Evolutionary conservation across 108 stramenopile species (phyloP).

Genomic region (Fragilariopsis cylindrus): DNA sequence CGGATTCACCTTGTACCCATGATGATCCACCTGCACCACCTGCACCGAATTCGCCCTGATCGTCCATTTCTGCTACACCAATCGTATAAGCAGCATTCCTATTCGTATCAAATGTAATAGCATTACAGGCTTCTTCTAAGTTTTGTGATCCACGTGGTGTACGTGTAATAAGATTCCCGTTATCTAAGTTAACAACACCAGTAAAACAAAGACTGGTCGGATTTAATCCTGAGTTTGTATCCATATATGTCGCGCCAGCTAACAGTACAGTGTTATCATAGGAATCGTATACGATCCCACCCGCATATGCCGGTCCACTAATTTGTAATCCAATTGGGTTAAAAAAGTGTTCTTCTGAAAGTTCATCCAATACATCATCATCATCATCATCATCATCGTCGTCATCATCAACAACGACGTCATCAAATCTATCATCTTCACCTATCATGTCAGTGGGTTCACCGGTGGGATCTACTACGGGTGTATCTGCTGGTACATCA

Average conservation of each 20-base stretch:
- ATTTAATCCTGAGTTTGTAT: background rate
- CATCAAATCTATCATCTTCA: too few species aligned
- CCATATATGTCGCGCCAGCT: conserved; percentile 24
- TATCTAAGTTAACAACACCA: conserved; percentile 16
- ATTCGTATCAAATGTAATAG: conserved; percentile 20
- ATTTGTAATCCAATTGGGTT: conserved; percentile 23
- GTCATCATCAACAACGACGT: too few species aligned
- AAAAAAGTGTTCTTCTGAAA: background rate
- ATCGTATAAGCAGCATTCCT: conserved; percentile 19
- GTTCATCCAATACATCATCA: background rate
- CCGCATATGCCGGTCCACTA: conserved; percentile 20
- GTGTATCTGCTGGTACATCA: background rate
- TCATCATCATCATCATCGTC: background rate
- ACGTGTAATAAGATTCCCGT: background rate
- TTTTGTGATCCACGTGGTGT: background rate
- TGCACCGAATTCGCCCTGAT: background rate
- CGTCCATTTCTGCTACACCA: conserved; percentile 19
- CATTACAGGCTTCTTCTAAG: conserved; percentile 29
- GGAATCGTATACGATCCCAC: conserved; percentile 35
- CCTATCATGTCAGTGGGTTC: too few species aligned
- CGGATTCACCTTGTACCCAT: background rate
- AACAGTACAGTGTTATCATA: conserved; percentile 14
- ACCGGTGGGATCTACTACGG: background rate
- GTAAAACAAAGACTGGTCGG: conserved; percentile 18
- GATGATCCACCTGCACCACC: background rate